Base-by-base conservation (phyloP, 2,329 filamentous ascomycete genomes). In the Botrytis aclada region DNA sequence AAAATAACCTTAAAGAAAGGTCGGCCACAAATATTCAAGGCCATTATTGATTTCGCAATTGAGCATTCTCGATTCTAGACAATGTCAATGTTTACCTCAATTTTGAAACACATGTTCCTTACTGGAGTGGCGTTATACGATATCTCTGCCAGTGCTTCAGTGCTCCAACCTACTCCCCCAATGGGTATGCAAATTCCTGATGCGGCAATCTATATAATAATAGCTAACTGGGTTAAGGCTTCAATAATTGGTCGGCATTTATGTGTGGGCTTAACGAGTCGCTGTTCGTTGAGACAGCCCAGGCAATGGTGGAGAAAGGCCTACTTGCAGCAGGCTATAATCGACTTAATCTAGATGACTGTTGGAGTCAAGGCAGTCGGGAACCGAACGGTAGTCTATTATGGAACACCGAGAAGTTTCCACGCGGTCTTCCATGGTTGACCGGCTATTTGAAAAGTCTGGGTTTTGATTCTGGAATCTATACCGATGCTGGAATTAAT, bases 391-490 rank as follows among this genome's bases (percentile, higher is more conserved):
- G 85, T 6, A 78, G 76, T 32, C 83, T 89, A 22, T 78, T 85
- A 7, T 83, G 84, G 0, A 84, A 89, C 76, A 77, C 80, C 0
- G 79, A 78, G 14, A 87, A 86, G 72, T 92, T 91, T 73, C 89
- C 89, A 0, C 81, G 85, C 34, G 89, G 89, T 0, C 88, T 92
- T 74, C 84, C 84, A 12, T 84, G 85, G 5, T 80, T 88, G 3
- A 88, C 88, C 0, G 81, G 85, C 34, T 80, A 86, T 74, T 83
- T 91, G n/a, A 89, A 91, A 74, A 81, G 77, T 4, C 77, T 89
- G 75, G 88, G 88, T 1, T 79, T 92, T 65, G 90, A 90, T 76
- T 81, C 90, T 8, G 89, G 90, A 1, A 90, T 92, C 70, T 92
- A 92, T 77, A 87, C 87, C 73, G 87, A 87, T 80, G 87, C 86